Base-by-base conservation (phyloP, 176 grass and related monocot genomes). In the Aegilops tauschii region DNA sequence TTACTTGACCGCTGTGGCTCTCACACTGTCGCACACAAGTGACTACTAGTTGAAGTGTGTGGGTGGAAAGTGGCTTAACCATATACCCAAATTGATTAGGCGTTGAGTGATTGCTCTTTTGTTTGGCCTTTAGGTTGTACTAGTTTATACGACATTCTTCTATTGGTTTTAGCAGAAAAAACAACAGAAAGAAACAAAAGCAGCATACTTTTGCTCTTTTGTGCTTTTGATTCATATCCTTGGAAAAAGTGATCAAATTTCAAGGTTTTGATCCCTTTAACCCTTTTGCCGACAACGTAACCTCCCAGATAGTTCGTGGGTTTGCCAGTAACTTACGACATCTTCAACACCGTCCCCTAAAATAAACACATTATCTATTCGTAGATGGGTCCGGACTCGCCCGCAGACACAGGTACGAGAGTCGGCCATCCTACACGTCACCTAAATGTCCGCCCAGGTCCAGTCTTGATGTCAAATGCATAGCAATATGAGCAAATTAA, bases 101-200 rank as follows among this genome's bases (percentile, higher is more conserved):
- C 8, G 65, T 49, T 80, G 39, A 67, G 65, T 79, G 56, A 82
- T 30, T 82, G 63, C 72, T 52, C 36, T 90, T 82, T 71, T 18
- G 64, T 71, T 86, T 69, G 37, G 61, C 14, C 88, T 72, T 78
- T 82, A 70, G 73, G 29, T 77, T 82, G 63, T 77, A 67, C 30
- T 58, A 61, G 32, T 86, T 77, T n/a, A 39, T 76, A 40, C 11
- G 36, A 8, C 16, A 54, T 76, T 9, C 42, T 1, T 68, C n/a
- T 25, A 14, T 73, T 4, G 10, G 70, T 25, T 25, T 70, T 39
- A 12, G 69, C 69, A 23, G 11, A 71, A 71, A 71, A 21, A 74
- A 73, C 0, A 73, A 75, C 12, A 28, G 14, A 8, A 47, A 49
- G n/a, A 75, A 29, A 47, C 7, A 8, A 84, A 73, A 85, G 31